Base-by-base conservation (phyloP, 495 filamentous ascomycete genomes). In the Neurospora sp. region DNA sequence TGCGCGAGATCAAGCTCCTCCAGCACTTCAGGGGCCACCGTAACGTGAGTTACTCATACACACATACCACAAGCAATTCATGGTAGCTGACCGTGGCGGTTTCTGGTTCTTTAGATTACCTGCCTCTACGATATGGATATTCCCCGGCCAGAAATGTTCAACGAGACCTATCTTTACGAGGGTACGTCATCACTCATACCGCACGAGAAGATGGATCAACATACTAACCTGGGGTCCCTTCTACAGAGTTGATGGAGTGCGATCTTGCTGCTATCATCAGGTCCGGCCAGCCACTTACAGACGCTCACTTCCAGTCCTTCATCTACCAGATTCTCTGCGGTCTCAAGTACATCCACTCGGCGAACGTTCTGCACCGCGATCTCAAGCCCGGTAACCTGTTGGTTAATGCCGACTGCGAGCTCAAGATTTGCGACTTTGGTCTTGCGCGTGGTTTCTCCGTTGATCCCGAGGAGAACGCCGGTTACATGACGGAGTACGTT, bases 51-150 rank as follows among this genome's bases (percentile, higher is more conserved):
- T 69, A 69, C 44, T 72, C 23, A 3, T 23, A 62, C 48, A 8
- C 37, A 18, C 11, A 44, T 5, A 8, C 10, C 14, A 72, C 38
- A 4, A 27, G 16, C 18, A 69, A 37, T 73, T 20, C 23, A 62
- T 62, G 54, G 12, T 62, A 35, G 54, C 75, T 79, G 71, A 78
- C 72, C 69, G 14, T 42, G 23, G 0, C 4, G 39, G 6, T 40
- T 40, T 69, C 70, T 75, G 62, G 27, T 72, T 62, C 5, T 3
- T 62, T 78, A 97, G 96, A 99, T 99, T 82, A 98, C 96, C 73
- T 98, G 96, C 83, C 88, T 99, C 66, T 99, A 98, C 84, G 96
- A 98, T 84, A 98, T 99, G 96, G 96, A 99, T 80, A 98, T 99
- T 79, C 96, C 96, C 48, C 88, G 93, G 80, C 96, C 96, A 39